Evolutionary conservation across 805 yeast genomes (phyloP).

Genomic region (Candida multigemmis): DNA sequence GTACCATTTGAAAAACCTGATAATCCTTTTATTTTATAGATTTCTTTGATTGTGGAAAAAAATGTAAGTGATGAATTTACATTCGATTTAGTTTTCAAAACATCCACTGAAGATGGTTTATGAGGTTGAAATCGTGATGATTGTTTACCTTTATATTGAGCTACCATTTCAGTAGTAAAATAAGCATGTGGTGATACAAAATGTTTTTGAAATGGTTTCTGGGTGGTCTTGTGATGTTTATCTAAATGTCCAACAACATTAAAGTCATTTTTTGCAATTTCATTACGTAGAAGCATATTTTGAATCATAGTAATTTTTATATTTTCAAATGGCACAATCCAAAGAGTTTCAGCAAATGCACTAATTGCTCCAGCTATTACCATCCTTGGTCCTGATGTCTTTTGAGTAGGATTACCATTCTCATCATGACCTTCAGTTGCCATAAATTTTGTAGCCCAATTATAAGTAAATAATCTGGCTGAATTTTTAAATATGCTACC

Average conservation of each 20-base stretch:
- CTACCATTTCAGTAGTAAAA: conserved; percentile 23
- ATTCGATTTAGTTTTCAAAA: conserved; percentile 27
- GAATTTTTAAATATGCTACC: conserved; percentile 71
- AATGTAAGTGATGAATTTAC: conserved; percentile 47
- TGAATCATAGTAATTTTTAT: conserved; percentile 76
- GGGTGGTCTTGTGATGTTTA: conserved; percentile 14
- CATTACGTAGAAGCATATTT: conserved; percentile 34
- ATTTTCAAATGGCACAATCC: conserved; percentile 88
- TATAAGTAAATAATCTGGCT: conserved; percentile 66
- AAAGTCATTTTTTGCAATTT: conserved; percentile 12
- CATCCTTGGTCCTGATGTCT: conserved; percentile 68
- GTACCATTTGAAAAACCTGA: conserved; percentile 79
- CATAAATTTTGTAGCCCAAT: conserved; percentile 63
- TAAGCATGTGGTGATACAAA: conserved; percentile 36
- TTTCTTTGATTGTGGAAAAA: conserved; percentile 48
- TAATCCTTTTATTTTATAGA: conserved; percentile 63
- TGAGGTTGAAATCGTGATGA: conserved; percentile 13
- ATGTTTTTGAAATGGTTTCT: conserved; percentile 17
- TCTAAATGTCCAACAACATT: conserved; percentile 19
- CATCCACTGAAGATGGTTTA: conserved; percentile 10
- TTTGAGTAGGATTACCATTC: conserved; percentile 34
- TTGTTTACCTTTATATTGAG: conserved; percentile 15
- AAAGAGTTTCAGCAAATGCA: conserved; percentile 72
- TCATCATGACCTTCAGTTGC: conserved; percentile 30
- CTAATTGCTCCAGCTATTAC: conserved; percentile 81